A percentile compares a stretch with the other conserved stretches of the same genome.
These are phyloP conservation scores for Astraeus odoratus DNA, from an alignment of 768 basidiomycete species.

Conservation along the genomic window DNA sequence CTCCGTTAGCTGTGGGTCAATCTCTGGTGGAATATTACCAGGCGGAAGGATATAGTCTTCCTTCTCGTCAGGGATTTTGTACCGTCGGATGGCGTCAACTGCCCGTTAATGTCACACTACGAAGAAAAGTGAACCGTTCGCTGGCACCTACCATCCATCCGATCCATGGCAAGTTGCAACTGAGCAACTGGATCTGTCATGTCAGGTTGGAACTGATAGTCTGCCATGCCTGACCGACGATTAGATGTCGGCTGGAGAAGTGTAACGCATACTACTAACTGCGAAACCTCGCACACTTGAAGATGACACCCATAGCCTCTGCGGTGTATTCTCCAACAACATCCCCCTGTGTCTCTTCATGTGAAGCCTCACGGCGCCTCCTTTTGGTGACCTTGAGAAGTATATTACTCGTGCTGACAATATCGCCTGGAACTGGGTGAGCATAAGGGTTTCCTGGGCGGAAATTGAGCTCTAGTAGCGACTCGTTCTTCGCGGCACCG, in stretches of 20 bases:
- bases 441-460: conserved; percentile 69
- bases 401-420: conserved; percentile 73
- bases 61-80: conserved; percentile 58
- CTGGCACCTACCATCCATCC: conserved; percentile 67
- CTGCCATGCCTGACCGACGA: conserved; percentile 69
- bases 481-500: conserved; percentile 51
- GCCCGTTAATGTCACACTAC: conserved; percentile 3
- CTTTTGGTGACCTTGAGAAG: conserved; percentile 77
- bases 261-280: conserved; percentile 44
- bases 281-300: conserved; percentile 84
- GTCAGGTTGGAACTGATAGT: conserved; percentile 84
- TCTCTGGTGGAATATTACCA: conserved; percentile 31
- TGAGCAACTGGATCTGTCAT: conserved; percentile 61
- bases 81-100: conserved; percentile 75
- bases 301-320: conserved; percentile 65
- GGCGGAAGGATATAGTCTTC: conserved; percentile 49
- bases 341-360: conserved; percentile 18
- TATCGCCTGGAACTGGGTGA: conserved; percentile 80
- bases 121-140: neutral
- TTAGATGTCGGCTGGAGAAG: neutral
- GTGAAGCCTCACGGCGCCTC: conserved; percentile 40
- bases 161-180: conserved; percentile 66
- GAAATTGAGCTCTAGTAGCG: conserved; percentile 70
- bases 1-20: conserved; percentile 42
- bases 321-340: conserved; percentile 64